Percentiles rank a stretch among this genome's conserved stretches.
These are phyloP conservation scores for Immersiella caudata DNA, from an alignment of 495 filamentous ascomycete species.

Conservation along the genomic window DNA sequence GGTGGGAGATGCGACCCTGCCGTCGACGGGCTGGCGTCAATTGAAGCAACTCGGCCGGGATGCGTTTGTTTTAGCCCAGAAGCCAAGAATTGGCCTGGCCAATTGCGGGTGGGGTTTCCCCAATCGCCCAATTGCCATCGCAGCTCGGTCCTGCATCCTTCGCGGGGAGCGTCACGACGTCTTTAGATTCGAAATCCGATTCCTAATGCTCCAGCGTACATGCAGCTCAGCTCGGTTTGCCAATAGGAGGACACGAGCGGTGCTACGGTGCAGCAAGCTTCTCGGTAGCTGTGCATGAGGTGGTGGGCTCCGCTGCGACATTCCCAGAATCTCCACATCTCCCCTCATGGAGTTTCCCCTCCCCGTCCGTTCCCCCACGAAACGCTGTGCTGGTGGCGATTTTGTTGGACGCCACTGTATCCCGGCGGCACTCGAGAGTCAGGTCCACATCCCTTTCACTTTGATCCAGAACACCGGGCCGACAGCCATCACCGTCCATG, in stretches of 20 bases:
- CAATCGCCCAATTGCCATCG: not conserved
- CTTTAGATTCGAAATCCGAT: not conserved
- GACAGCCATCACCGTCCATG: not conserved
- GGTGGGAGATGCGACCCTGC: not conserved
- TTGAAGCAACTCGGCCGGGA: not conserved
- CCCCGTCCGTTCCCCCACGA: not conserved
- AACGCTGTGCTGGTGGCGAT: not conserved
- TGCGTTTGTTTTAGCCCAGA: not conserved
- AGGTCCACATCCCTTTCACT: not conserved
- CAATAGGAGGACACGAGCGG: not conserved
- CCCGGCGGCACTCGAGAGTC: not conserved
- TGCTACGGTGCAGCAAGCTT: not conserved
- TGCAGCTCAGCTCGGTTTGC: not conserved
- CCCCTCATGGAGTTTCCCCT: not conserved
- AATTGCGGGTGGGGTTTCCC: not conserved
- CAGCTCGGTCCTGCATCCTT: not conserved
- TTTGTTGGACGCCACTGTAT: not conserved
- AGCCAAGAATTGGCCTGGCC: not conserved
- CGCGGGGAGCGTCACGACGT: not conserved
- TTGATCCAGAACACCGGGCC: not conserved
- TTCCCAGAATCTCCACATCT: not conserved
- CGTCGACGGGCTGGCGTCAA: not conserved
- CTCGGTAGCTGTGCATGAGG: not conserved
- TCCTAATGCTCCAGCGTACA: not conserved
- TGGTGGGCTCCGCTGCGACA: not conserved